These are phyloP conservation scores for Zasmidium angulare DNA, from an alignment of 2,329 filamentous ascomycete species.

Conservation along the genomic window DNA sequence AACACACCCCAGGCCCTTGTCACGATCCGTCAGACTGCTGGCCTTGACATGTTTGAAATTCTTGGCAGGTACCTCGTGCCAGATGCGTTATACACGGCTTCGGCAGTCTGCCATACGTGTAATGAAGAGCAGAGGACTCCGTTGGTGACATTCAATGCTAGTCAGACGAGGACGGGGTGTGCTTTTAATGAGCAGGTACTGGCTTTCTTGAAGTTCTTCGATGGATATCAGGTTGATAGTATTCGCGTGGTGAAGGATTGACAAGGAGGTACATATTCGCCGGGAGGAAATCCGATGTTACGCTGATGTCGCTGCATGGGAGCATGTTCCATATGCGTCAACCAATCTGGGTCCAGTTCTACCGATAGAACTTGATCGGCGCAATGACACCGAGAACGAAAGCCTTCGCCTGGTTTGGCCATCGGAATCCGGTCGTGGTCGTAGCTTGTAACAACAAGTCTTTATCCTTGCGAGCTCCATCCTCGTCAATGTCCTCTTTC, in stretches of 20 bases:
- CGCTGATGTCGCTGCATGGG: too few relatives aligned
- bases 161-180: not conserved
- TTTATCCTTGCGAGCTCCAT: too few relatives aligned
- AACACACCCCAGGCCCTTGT: slow-evolving; percentile 1
- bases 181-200: not conserved
- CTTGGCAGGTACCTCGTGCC: slow-evolving; percentile 4
- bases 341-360: too few relatives aligned
- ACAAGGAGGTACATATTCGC: too few relatives aligned
- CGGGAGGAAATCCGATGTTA: too few relatives aligned
- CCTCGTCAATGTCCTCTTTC: too few relatives aligned
- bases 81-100: slow-evolving; percentile 3
- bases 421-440: too few relatives aligned
- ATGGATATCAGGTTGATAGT: slow-evolving; percentile 4
- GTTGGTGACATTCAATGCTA: not conserved
- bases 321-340: too few relatives aligned
- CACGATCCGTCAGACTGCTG: slow-evolving; percentile 6
- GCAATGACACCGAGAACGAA: too few relatives aligned
- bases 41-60: slow-evolving; percentile 11
- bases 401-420: too few relatives aligned
- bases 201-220: slow-evolving; percentile 9
- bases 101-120: not conserved
- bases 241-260: slow-evolving; percentile 1
- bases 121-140: not conserved
- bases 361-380: too few relatives aligned
- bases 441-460: too few relatives aligned